Conservation (phyloP, 2,329 filamentous ascomycete genomes). For the Juglanconis oblonga region DNA sequence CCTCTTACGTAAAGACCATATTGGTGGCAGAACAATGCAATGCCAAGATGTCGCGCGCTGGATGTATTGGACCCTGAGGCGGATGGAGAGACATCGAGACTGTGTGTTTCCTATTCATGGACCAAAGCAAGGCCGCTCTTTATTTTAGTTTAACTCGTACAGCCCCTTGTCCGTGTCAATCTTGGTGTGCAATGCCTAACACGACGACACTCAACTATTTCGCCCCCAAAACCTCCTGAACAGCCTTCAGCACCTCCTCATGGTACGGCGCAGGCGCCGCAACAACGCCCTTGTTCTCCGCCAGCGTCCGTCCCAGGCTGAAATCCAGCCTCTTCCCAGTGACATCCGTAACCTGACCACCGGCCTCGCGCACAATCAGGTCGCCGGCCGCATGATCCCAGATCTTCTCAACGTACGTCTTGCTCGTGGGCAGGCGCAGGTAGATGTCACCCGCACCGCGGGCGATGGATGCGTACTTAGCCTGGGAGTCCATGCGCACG, state of each 20-base stretch:
- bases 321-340: constrained; percentile 85
- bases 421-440: constrained; percentile 75
- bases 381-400: constrained; percentile 98
- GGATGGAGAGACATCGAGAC: no score
- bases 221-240: constrained; percentile 70
- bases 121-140: no score
- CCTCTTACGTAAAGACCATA: no score
- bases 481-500: constrained; percentile 95
- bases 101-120: no score
- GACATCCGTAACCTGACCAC: constrained; percentile 87
- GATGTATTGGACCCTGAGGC: no score
- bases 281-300: constrained; percentile 89
- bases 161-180: no score
- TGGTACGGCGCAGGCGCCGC: constrained; percentile 80
- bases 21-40: no score
- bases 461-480: constrained; percentile 95
- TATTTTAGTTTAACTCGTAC: no score
- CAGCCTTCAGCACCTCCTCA: constrained; percentile 70
- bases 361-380: constrained; percentile 89
- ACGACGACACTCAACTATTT: constrained; percentile 26
- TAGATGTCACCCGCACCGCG: constrained; percentile 94
- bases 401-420: constrained; percentile 96
- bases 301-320: constrained; percentile 77
- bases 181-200: background rate
- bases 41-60: no score